Evolutionary conservation across 2,329 filamentous ascomycete genomes (phyloP).

Genomic region (Penicillium sp.): DNA sequence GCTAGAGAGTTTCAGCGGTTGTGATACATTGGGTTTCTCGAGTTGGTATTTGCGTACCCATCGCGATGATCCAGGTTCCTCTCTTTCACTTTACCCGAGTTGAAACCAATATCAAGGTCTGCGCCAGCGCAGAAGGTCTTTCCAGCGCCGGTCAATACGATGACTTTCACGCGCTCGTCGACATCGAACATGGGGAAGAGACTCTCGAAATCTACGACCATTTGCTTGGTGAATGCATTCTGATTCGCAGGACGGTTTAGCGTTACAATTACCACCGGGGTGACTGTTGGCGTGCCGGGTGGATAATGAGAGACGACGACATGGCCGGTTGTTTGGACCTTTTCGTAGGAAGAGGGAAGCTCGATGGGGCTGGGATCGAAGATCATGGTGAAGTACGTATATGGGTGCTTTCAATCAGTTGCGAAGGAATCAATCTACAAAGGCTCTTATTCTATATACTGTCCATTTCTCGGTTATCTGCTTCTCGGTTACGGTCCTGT

Average conservation of each 20-base stretch:
- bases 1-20: slow-evolving; percentile 42
- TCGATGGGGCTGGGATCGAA: slow-evolving; percentile 20
- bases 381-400: slow-evolving; percentile 16
- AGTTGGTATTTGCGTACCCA: slow-evolving; percentile 40
- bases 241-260: slow-evolving; percentile 58
- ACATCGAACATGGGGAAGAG: slow-evolving; percentile 45
- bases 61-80: slow-evolving; percentile 52
- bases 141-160: slow-evolving; percentile 55
- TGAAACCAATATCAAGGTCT: slow-evolving; percentile 56
- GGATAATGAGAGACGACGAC: slow-evolving; percentile 41
- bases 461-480: background rate
- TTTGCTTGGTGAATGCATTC: slow-evolving; percentile 57
- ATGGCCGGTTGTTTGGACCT: slow-evolving; percentile 30
- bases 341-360: slow-evolving; percentile 24
- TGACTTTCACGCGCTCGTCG: slow-evolving; percentile 55
- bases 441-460: background rate
- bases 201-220: slow-evolving; percentile 49
- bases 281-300: slow-evolving; percentile 50
- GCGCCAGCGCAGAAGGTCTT: slow-evolving; percentile 53
- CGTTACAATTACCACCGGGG: slow-evolving; percentile 49
- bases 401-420: background rate
- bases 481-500: background rate
- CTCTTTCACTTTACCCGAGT: slow-evolving; percentile 29
- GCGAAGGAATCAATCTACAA: background rate
- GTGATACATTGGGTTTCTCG: background rate